A percentile compares a stretch with the other conserved stretches of the same genome.
Conservation (phyloP, 306 rosid genomes). For the Vachellia pachyceras region DNA sequence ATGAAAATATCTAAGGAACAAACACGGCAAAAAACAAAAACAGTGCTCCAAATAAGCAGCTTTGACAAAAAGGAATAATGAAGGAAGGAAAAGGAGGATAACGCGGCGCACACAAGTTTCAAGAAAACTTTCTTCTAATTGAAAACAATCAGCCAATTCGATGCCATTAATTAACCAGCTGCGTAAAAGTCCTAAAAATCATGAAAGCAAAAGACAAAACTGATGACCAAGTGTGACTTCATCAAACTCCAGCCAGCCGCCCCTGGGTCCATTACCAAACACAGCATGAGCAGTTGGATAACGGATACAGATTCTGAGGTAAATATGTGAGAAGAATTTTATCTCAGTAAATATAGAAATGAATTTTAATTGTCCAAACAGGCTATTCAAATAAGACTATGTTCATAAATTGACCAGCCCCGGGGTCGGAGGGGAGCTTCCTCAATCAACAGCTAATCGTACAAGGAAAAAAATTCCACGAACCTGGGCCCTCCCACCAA, state of each 20-base stretch:
- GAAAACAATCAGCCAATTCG: not conserved
- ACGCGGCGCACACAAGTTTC: not conserved
- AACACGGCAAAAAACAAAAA: not conserved
- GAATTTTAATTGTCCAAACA: too few relatives aligned
- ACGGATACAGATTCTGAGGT: too few relatives aligned
- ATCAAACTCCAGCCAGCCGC: not conserved
- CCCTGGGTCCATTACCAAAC: not conserved
- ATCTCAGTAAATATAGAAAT: too few relatives aligned
- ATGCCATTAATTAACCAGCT: not conserved
- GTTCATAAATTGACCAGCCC: too few relatives aligned
- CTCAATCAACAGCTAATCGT: too few relatives aligned
- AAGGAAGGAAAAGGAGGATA: not conserved
- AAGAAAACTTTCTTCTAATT: not conserved
- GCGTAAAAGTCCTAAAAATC: too few relatives aligned
- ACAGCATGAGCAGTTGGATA: too few relatives aligned
- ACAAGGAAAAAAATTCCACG: too few relatives aligned
- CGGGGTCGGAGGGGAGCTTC: too few relatives aligned
- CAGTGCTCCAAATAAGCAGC: not conserved
- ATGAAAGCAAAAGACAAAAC: not conserved
- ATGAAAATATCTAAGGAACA: not conserved
- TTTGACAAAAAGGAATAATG: not conserved
- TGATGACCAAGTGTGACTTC: not conserved
- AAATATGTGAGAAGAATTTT: too few relatives aligned
- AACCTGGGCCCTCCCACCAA: too few relatives aligned
- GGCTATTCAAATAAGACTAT: too few relatives aligned